phyloP scores from a whole-genome alignment of 371 early-diverging fungal genomes.

The Mucor piriformis region DNA sequence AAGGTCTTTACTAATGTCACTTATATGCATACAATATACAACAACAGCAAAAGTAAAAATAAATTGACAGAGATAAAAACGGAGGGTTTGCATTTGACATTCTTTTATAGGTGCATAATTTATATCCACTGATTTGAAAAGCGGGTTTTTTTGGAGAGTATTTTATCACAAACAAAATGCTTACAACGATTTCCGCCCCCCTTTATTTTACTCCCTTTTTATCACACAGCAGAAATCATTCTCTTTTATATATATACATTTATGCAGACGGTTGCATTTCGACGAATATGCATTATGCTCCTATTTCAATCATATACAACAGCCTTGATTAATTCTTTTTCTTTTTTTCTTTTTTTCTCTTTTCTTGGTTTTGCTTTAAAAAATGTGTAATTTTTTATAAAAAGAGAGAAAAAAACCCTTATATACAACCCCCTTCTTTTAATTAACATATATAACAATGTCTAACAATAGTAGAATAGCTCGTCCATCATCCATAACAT shows the following conservation, averaged over 20 bases:
- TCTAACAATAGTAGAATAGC: slow-evolving; percentile 17
- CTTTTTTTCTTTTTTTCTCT: neutral
- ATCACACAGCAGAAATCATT: neutral
- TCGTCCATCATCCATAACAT: slow-evolving; percentile 14
- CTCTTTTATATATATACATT: neutral
- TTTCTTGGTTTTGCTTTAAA: neutral
- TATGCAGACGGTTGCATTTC: slow-evolving; percentile 5
- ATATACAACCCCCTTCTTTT: neutral
- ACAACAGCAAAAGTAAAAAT: too few species aligned
- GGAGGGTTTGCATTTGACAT: too few species aligned
- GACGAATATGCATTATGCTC: slow-evolving; percentile 4
- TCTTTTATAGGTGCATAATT: too few species aligned
- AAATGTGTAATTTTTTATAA: neutral
- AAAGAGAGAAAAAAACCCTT: neutral
- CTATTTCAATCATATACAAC: neutral
- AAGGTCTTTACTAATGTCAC: too few species aligned
- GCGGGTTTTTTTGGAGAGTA: too few species aligned
- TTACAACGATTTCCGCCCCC: too few species aligned
- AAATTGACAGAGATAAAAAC: too few species aligned
- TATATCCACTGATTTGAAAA: too few species aligned
- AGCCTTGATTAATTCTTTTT: neutral
- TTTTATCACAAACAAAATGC: too few species aligned
- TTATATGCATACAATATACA: too few species aligned
- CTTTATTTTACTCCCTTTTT: too few species aligned
- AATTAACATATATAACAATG: neutral